A percentile compares a stretch with the other conserved stretches of the same genome.
Conservation (phyloP, 768 basidiomycete species). For the Lyophyllum semitale region DNA sequence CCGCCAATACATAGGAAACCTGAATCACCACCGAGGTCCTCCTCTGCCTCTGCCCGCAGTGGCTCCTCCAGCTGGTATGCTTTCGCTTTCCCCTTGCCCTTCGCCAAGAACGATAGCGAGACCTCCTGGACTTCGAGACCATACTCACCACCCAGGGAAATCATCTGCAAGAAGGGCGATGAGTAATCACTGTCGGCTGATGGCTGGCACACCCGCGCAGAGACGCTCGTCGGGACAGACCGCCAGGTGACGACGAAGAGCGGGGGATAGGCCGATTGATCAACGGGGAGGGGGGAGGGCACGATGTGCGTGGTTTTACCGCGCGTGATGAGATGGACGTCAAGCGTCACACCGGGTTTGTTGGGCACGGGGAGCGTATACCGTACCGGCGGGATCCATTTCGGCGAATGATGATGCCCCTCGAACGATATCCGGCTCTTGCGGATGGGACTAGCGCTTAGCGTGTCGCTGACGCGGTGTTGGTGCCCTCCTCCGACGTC, state of each 20-base stretch:
- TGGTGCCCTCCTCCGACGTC: constrained; percentile 36
- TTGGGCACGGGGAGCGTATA: constrained; percentile 47
- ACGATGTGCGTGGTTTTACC: constrained; percentile 71
- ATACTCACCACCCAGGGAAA: constrained; percentile 62
- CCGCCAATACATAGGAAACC: constrained; percentile 58
- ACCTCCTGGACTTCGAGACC: constrained; percentile 79
- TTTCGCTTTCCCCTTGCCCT: constrained; percentile 45
- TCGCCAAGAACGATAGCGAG: constrained; percentile 52
- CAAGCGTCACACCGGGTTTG: constrained; percentile 29
- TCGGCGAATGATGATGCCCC: constrained; percentile 27
- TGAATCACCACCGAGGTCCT: constrained; percentile 64
- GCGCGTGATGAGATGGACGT: constrained; percentile 66
- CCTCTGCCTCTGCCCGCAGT: constrained; percentile 56
- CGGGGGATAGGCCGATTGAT: constrained; percentile 47
- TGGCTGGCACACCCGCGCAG: constrained; percentile 49
- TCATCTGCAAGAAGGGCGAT: constrained; percentile 62
- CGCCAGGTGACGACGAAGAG: constrained; percentile 61
- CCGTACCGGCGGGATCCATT: constrained; percentile 54
- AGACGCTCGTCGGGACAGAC: constrained; percentile 53
- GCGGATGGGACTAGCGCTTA: constrained; percentile 24
- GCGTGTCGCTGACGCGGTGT: constrained; percentile 24
- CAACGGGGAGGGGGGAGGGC: constrained; percentile 65
- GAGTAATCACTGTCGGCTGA: constrained; percentile 21
- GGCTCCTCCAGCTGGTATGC: constrained; percentile 42
- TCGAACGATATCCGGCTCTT: constrained; percentile 41